These are phyloP conservation scores for Nakazawaea ernobii DNA, from an alignment of 805 yeast genomes.

Conservation along the genomic window DNA sequence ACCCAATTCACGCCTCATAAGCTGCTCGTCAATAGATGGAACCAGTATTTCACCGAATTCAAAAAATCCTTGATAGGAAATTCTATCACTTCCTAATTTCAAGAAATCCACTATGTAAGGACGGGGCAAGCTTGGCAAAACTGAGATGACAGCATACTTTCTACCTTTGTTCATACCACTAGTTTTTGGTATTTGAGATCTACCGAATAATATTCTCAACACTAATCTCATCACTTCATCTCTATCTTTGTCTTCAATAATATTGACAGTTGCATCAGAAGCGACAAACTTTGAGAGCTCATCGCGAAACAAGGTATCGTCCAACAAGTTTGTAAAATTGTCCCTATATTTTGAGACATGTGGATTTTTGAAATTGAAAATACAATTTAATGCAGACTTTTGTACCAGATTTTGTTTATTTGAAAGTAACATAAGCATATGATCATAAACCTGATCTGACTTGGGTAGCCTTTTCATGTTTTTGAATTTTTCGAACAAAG, in stretches of 20 bases:
- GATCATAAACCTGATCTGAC: constrained; percentile 46
- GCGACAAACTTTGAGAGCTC: constrained; percentile 65
- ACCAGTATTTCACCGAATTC: constrained; percentile 14
- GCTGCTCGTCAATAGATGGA: constrained; percentile 19
- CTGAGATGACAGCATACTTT: constrained; percentile 62
- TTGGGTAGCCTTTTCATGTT: constrained; percentile 51
- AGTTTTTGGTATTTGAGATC: constrained; percentile 64
- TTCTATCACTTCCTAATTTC: constrained; percentile 50
- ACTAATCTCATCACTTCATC: constrained; percentile 62
- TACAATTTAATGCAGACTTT: constrained; percentile 61
- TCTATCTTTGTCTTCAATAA: constrained; percentile 58
- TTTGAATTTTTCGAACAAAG: constrained; percentile 58
- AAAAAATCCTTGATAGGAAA: constrained; percentile 34
- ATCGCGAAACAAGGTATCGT: constrained; percentile 80
- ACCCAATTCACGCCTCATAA: constrained; percentile 53
- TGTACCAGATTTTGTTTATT: constrained; percentile 61
- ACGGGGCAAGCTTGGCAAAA: constrained; percentile 52
- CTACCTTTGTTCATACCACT: constrained; percentile 71
- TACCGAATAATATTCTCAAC: constrained; percentile 76
- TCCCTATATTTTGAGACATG: constrained; percentile 64
- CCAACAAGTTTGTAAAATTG: constrained; percentile 66
- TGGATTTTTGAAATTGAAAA: constrained; percentile 59
- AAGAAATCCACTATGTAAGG: constrained; percentile 55
- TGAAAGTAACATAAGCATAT: constrained; percentile 52
- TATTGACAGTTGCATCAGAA: constrained; percentile 39